These are phyloP conservation scores for Quercus suber DNA, from an alignment of 306 rosid species.

Conservation along the genomic window DNA sequence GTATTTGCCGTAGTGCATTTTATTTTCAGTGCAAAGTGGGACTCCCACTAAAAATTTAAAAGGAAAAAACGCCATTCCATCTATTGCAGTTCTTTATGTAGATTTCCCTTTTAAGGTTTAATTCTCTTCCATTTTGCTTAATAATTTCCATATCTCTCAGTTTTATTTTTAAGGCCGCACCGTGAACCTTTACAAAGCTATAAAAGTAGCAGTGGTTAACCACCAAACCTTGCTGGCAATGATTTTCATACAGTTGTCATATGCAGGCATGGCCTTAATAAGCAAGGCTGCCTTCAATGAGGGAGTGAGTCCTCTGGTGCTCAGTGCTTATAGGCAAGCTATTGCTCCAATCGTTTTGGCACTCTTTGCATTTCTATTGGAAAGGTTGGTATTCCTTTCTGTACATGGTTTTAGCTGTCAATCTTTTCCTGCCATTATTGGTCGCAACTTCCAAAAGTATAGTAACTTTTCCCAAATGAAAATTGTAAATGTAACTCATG, in stretches of 20 bases:
- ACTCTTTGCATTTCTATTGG: background rate
- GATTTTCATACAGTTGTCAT: background rate
- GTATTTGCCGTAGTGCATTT: no score
- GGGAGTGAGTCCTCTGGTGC: background rate
- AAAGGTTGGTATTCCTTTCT: background rate
- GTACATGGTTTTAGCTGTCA: background rate
- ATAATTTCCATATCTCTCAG: no score
- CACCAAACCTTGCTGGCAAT: background rate
- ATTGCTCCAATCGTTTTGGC: background rate
- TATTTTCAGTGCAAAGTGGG: no score
- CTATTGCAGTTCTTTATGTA: no score
- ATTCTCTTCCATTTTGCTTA: no score
- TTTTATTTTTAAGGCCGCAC: no score
- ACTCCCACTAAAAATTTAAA: no score
- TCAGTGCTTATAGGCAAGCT: background rate
- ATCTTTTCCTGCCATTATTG: background rate
- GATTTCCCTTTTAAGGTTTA: no score
- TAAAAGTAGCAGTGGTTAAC: background rate
- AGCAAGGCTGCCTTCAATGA: background rate
- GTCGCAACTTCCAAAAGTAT: background rate
- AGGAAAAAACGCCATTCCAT: no score
- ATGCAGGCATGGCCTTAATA: background rate
- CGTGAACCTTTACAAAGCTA: background rate
- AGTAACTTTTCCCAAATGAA: background rate
- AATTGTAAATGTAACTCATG: background rate